Evolutionary conservation across 305 asterid species (phyloP), one percentile per base, ranked within the genome.

Genomic region (Fraxinus paxiana): DNA sequence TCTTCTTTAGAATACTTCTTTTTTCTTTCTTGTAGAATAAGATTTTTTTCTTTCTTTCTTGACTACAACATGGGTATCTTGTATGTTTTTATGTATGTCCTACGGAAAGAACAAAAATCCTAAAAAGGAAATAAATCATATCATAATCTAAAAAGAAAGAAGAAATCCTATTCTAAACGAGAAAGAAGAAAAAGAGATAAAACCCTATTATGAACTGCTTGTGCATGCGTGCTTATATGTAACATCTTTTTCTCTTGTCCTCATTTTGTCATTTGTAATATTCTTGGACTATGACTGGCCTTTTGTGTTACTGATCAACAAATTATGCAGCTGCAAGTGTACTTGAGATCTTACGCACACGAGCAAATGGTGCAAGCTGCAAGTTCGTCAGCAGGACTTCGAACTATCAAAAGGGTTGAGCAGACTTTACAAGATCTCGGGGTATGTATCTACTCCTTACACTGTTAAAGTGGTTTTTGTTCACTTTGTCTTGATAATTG

Each of bases 361-460:
- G 98, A 92, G 83, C 98, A 94, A 89, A 92, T 94, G 97, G 98
- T 96, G 87, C 97, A 96, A 92, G 99, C 97, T 78, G 99, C 95
- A 76, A 96, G 98, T 88, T 96, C 99, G 28, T 94, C 97, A 34
- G 97, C 99, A 6, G 99, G 98, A 79, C 98, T 96, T 71, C 92
- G 98, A 84, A 94, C 96, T 80, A 92, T 94, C 86, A 96, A 96
- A 85, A 92, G 96, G 71, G 97, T 92, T 76, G 99, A 96, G 87
- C 99, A 96, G 89, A 92, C 99, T 72, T 87, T 96, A 81, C 99
- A 94, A 87, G 99, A 94, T 84, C 97, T 94, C 80, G 98, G 98
- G 95, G 99, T 95, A 87, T 80, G 97, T 85, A 82, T 87, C 86
- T 88, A 35, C 85, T 41, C 41, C 79, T 81, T 83, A 22, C 17